These are phyloP conservation scores for Vishniacozyma victoriae DNA, from an alignment of 768 basidiomycete species.

Conservation along the genomic window DNA sequence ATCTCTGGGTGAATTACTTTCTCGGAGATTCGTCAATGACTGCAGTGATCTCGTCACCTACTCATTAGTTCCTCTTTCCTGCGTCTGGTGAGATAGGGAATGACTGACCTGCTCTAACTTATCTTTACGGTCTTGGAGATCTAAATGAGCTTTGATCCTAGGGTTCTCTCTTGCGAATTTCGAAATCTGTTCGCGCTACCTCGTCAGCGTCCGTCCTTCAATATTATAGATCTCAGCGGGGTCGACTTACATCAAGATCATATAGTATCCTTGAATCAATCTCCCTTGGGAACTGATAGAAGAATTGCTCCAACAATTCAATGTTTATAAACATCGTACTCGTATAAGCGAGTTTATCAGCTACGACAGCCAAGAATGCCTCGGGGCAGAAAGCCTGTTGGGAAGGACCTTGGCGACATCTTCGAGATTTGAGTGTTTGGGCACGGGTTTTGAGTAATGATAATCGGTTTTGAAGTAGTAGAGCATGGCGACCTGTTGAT, in stretches of 20 bases:
- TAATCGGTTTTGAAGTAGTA: conserved; percentile 76
- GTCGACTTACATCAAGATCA: conserved; percentile 63
- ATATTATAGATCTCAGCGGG: not conserved
- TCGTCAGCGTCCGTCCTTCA: not conserved
- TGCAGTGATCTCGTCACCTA: conserved; percentile 95
- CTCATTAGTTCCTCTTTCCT: not conserved
- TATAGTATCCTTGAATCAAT: conserved; percentile 91
- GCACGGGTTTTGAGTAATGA: conserved; percentile 78
- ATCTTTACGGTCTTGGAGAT: conserved; percentile 93
- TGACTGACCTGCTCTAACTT: conserved; percentile 79
- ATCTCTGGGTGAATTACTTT: conserved; percentile 58
- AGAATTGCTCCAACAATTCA: conserved; percentile 94
- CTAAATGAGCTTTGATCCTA: conserved; percentile 73
- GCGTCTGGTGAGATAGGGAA: not conserved
- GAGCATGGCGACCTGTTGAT: conserved; percentile 75
- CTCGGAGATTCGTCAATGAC: conserved; percentile 76
- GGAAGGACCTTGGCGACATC: conserved; percentile 80
- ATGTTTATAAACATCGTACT: conserved; percentile 99
- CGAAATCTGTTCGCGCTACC: conserved; percentile 66
- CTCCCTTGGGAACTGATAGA: conserved; percentile 98
- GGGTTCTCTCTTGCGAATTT: conserved; percentile 96
- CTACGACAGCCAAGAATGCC: conserved; percentile 91
- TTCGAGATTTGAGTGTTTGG: conserved; percentile 76
- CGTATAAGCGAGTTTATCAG: conserved; percentile 92
- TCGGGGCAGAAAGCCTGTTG: conserved; percentile 90